These are phyloP conservation scores for Torrubiella hemipterigena DNA, from an alignment of 2,329 filamentous ascomycete species.

Conservation along the genomic window DNA sequence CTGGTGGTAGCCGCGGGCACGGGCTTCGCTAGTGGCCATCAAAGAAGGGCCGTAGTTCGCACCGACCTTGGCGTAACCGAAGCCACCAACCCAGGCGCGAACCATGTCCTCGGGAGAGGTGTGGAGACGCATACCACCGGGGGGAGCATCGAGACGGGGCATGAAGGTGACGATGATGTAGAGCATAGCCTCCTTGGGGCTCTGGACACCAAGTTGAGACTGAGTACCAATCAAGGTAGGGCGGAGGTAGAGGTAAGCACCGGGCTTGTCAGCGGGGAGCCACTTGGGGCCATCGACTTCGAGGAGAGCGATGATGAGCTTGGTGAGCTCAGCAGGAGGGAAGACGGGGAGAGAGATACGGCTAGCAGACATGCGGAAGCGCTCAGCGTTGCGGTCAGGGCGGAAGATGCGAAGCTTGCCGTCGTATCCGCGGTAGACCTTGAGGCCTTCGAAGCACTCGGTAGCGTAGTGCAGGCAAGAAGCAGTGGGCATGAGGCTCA, in stretches of 20 bases:
- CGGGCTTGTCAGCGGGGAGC: conserved; percentile 58
- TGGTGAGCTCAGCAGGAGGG: conserved; percentile 57
- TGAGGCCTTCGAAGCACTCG: conserved; percentile 79
- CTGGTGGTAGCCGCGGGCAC: conserved; percentile 66
- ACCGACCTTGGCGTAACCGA: conserved; percentile 83
- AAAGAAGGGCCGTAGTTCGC: conserved; percentile 87
- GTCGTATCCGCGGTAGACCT: conserved; percentile 70
- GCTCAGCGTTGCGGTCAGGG: conserved; percentile 58
- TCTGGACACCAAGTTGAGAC: conserved; percentile 66
- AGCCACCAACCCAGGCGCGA: conserved; percentile 86
- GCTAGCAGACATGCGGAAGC: conserved; percentile 46
- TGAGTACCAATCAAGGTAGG: conserved; percentile 81
- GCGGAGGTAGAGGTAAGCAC: conserved; percentile 70
- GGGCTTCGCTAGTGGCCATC: conserved; percentile 65
- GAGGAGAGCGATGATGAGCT: conserved; percentile 60
- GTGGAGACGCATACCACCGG: conserved; percentile 58
- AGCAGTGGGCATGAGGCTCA: conserved; percentile 70
- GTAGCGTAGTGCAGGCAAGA: conserved; percentile 81
- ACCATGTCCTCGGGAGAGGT: conserved; percentile 74
- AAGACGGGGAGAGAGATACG: conserved; percentile 69
- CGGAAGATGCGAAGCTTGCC: conserved; percentile 66
- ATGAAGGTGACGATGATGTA: conserved; percentile 64
- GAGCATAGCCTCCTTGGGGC: conserved; percentile 74
- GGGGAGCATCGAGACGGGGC: conserved; percentile 39
- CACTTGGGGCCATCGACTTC: conserved; percentile 65